Conservation (phyloP, 345 rosid species). For the Citrus maxima region DNA sequence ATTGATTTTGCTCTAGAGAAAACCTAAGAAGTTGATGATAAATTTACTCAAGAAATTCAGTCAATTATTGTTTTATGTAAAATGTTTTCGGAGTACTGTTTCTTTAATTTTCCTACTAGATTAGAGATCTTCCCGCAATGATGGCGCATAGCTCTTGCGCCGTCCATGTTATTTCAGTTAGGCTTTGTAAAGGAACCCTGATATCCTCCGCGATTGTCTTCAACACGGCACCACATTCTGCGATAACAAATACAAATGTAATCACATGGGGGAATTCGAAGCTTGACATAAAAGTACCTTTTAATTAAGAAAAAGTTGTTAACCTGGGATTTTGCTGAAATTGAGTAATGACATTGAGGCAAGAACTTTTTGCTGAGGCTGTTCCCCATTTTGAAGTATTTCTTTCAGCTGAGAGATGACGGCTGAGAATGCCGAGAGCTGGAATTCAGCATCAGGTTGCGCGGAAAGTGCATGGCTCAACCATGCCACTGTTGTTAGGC, state of each 20-base stretch:
- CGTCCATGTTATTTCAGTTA: slow-evolving; percentile 45
- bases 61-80: neutral
- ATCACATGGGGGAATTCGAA: neutral
- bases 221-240: slow-evolving; percentile 53
- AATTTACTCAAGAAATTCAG: neutral
- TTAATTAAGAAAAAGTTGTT: neutral
- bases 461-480: slow-evolving; percentile 46
- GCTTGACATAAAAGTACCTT: neutral
- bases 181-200: slow-evolving; percentile 28
- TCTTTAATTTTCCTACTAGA: neutral
- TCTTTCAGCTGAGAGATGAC: slow-evolving; percentile 45
- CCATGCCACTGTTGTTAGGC: slow-evolving; percentile 49
- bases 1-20: neutral
- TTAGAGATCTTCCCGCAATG: slow-evolving; percentile 31
- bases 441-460: slow-evolving; percentile 25
- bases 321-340: slow-evolving; percentile 55
- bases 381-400: slow-evolving; percentile 33
- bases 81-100: neutral
- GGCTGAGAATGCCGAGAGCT: slow-evolving; percentile 37
- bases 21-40: neutral
- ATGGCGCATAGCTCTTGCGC: slow-evolving; percentile 33
- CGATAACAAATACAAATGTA: neutral
- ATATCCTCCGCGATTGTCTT: slow-evolving; percentile 47
- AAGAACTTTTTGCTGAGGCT: slow-evolving; percentile 38
- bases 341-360: slow-evolving; percentile 52